Base-by-base conservation (phyloP, 345 rosid genomes). In the Eucalyptus shirleyi region DNA sequence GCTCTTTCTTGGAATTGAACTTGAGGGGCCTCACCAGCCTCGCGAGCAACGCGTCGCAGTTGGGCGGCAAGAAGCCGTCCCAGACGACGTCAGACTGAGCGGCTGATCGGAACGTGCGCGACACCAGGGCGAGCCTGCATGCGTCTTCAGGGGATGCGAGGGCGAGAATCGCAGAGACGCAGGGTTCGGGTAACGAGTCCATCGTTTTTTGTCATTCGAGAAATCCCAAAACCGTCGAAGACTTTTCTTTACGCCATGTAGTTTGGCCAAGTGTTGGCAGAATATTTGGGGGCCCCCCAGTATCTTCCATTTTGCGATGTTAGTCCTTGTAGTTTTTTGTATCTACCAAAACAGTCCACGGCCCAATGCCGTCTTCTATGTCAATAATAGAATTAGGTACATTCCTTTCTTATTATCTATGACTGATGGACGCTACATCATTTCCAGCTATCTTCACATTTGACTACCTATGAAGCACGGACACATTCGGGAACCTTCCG, bases 61-160 rank as follows among this genome's bases (percentile, higher is more conserved):
- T 92, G 2, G 92, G 86, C 0, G 99, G 98, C 89, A 96, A 89
- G 87, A 97, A 94, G 12, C 77, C 93, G 16, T 91, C 92, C 99
- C 99, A 96, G 7, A 94, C 92, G 6, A 87, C 24, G 88, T 95
- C 96, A 3, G 97, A 97, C 3, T 94, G 95, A 37, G 96, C 92
- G 24, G 97, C 98, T 32, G 96, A 93, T 82, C 90, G 91, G 87
- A 96, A 95, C 55, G 87, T 80, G 5, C 94, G 65, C 12, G 97
- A 96, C 6, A 94, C 94, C 62, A 44, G 37, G 1, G 97, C 92
- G 7, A 94, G 94, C 17, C 92, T 91, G 91, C 93, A 91, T 6
- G 92, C 93, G 89, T 96, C 97, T 3, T 86, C 56, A 1, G 99
- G 98, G 47, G 98, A 90, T 6, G 99, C 93, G 50, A 94, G 92